These are phyloP conservation scores for Aspergillus fumigatiaffinis DNA, from an alignment of 2,329 filamentous ascomycete species.

Conservation along the genomic window DNA sequence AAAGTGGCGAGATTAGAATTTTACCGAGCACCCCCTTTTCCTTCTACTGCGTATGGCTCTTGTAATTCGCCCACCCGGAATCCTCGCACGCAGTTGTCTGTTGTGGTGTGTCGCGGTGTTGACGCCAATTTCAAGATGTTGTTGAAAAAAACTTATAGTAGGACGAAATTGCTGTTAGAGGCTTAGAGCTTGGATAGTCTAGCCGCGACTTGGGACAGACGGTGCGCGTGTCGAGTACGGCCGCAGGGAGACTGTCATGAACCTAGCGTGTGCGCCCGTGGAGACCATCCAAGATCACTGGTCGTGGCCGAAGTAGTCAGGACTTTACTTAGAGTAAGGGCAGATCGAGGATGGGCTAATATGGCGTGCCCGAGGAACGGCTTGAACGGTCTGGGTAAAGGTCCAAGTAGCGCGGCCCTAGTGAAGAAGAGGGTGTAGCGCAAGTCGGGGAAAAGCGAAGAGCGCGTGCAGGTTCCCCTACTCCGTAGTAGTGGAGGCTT, in stretches of 20 bases:
- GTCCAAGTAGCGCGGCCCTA: constrained; percentile 26
- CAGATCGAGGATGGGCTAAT: constrained; percentile 16
- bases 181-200: constrained; percentile 31
- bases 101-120: constrained; percentile 11
- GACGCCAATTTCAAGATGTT: constrained; percentile 7
- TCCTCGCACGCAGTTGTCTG: constrained; percentile 8
- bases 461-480: constrained; percentile 24
- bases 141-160: constrained; percentile 18
- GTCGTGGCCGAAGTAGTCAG: constrained; percentile 15
- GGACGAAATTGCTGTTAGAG: constrained; percentile 11
- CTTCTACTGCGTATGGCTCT: constrained; percentile 6
- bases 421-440: constrained; percentile 31
- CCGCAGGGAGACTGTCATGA: constrained; percentile 22
- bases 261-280: constrained; percentile 33
- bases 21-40: constrained; percentile 7
- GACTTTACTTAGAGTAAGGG: constrained; percentile 5
- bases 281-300: constrained; percentile 29
- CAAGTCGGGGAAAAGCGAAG: constrained; percentile 31
- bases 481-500: constrained; percentile 6
- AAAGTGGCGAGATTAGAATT: constrained; percentile 19
- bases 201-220: constrained; percentile 31
- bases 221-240: constrained; percentile 20
- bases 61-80: constrained; percentile 1
- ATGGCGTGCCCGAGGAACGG: constrained; percentile 34
- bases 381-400: constrained; percentile 25